Conservation (phyloP, 202 grass and related monocot species). For the Digitaria exilis region DNA sequence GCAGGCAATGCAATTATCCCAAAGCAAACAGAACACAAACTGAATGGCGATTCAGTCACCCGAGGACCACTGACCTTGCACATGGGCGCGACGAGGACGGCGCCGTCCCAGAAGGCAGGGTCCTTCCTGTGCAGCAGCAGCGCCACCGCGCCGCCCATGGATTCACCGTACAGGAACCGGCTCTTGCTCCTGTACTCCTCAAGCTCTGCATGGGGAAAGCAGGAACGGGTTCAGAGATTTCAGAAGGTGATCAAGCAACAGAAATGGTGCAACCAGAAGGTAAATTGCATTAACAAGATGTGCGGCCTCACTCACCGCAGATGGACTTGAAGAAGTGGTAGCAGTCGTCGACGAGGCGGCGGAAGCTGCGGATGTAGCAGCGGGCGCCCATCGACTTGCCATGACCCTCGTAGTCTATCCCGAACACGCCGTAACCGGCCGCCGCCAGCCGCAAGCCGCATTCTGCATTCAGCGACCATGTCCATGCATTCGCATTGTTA, state of each 20-base stretch:
- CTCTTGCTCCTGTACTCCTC: conserved; percentile 74
- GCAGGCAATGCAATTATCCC: not conserved
- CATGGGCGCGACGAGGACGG: conserved; percentile 84
- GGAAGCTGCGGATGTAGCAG: conserved; percentile 89
- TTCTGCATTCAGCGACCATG: conserved; percentile 27
- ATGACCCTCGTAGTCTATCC: conserved; percentile 91
- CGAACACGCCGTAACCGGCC: conserved; percentile 75
- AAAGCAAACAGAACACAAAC: not conserved
- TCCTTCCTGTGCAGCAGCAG: conserved; percentile 78
- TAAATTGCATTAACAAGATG: too few relatives aligned
- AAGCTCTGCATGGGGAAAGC: conserved; percentile 32
- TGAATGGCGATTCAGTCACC: not conserved
- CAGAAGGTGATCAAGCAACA: not conserved
- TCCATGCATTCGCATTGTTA: not conserved
- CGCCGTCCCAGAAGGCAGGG: conserved; percentile 82
- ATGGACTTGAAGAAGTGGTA: conserved; percentile 83
- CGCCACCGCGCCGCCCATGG: conserved; percentile 87
- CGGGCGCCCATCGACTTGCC: conserved; percentile 75
- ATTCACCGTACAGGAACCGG: conserved; percentile 91
- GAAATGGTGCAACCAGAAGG: not conserved
- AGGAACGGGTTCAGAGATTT: not conserved
- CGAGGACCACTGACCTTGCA: conserved; percentile 60
- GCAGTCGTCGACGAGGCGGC: conserved; percentile 67
- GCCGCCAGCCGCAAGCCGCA: conserved; percentile 57
- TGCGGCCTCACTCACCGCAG: conserved; percentile 41